Percentiles rank a stretch among this genome's conserved stretches.
phyloP scores from a whole-genome alignment of 2,329 filamentous ascomycete species.

The Delphinella strobiligena region DNA sequence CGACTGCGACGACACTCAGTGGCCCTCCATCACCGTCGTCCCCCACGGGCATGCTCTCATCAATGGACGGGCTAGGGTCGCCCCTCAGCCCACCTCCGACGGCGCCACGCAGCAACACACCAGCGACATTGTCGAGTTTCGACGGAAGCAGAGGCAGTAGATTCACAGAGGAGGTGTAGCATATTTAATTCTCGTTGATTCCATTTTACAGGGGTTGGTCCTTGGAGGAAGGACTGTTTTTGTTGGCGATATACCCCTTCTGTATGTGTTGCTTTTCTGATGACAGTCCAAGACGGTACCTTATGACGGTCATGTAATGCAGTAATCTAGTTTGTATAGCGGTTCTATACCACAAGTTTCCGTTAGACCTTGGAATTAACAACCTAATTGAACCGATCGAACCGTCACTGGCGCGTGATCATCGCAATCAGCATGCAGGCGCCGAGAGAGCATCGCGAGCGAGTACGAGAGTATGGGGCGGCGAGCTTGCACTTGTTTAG shows the following conservation, averaged over 20 bases:
- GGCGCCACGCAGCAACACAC: slow-evolving; percentile 13
- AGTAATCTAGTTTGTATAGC: not conserved
- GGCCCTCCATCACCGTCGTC: slow-evolving; percentile 8
- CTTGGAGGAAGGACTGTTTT: no score
- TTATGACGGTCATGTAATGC: not conserved
- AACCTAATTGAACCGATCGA: no score
- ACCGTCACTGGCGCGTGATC: no score
- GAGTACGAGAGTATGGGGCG: no score
- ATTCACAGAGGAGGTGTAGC: slow-evolving; percentile 17
- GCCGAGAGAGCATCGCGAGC: no score
- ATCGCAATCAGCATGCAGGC: no score
- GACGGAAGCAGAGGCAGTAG: slow-evolving; percentile 15
- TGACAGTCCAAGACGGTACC: no score
- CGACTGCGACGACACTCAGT: slow-evolving; percentile 7
- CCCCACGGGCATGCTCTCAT: slow-evolving; percentile 10
- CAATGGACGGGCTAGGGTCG: slow-evolving; percentile 4
- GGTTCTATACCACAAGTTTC: not conserved
- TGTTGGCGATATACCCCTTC: not conserved
- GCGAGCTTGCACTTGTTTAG: no score
- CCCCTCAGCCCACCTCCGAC: slow-evolving; percentile 9
- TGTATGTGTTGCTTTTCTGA: no score
- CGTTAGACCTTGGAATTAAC: no score
- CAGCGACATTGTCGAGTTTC: slow-evolving; percentile 10
- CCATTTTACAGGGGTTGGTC: no score
- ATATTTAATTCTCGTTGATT: no score